Conservation (phyloP, 257 asterid genomes). For the Nicotiana noctiflora region DNA sequence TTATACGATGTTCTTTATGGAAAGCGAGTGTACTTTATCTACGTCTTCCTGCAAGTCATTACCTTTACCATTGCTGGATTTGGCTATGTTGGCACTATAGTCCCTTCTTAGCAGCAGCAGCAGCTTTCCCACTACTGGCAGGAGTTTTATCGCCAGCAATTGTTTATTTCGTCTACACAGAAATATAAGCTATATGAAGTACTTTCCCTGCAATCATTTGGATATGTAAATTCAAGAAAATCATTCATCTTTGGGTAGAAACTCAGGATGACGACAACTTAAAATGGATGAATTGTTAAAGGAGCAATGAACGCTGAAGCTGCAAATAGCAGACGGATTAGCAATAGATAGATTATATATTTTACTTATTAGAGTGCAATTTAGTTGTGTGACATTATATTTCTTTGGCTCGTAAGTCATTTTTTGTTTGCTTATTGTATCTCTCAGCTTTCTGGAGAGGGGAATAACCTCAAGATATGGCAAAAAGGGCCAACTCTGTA, state of each 20-base stretch:
- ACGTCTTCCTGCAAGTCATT: constrained; percentile 76
- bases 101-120: constrained; percentile 31
- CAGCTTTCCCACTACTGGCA: neutral
- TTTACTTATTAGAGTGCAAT: constrained; percentile 20
- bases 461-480: neutral
- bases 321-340: constrained; percentile 11
- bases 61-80: constrained; percentile 83
- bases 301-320: constrained; percentile 16
- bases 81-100: constrained; percentile 84
- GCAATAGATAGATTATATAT: constrained; percentile 23
- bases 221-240: neutral
- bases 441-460: neutral
- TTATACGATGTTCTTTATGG: constrained; percentile 84
- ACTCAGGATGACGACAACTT: neutral
- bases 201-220: constrained; percentile 3
- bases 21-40: constrained; percentile 65
- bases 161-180: constrained; percentile 3
- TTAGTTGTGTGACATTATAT: constrained; percentile 41
- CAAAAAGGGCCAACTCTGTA: neutral
- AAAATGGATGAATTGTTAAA: neutral
- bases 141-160: neutral
- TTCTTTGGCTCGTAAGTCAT: constrained; percentile 16
- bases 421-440: constrained; percentile 4
- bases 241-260: neutral
- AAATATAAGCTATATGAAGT: constrained; percentile 1